phyloP scores from a whole-genome alignment of 768 basidiomycete genomes.

The Rhodotorula babjevae region DNA sequence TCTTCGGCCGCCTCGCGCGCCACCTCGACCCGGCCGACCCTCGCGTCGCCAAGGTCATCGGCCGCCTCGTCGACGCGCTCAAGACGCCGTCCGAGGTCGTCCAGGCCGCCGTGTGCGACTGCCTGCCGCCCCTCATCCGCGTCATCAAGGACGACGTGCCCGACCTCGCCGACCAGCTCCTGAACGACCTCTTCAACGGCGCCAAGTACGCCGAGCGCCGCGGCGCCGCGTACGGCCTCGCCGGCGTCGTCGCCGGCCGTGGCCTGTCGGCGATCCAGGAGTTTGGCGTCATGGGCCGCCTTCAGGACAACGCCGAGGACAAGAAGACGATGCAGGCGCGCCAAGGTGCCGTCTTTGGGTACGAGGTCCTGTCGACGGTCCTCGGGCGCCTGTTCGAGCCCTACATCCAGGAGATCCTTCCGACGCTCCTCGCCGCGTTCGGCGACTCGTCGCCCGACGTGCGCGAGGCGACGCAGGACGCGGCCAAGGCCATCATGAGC shows the following conservation, averaged over 20 bases:
- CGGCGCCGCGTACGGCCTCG: constrained; percentile 94
- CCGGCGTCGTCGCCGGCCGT: constrained; percentile 85
- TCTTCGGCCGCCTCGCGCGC: constrained; percentile 85
- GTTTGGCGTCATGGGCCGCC: constrained; percentile 66
- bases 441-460: constrained; percentile 83
- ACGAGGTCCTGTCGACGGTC: constrained; percentile 81
- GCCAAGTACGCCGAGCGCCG: constrained; percentile 87
- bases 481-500: constrained; percentile 89
- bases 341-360: constrained; percentile 90
- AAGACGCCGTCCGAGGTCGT: constrained; percentile 94
- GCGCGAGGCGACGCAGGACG: constrained; percentile 86
- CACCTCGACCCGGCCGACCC: constrained; percentile 73
- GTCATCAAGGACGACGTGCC: constrained; percentile 61
- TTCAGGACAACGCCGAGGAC: constrained; percentile 74
- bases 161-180: constrained; percentile 68
- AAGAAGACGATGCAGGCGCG: constrained; percentile 81
- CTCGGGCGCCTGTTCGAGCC: constrained; percentile 91
- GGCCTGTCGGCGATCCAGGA: constrained; percentile 82
- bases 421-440: constrained; percentile 73
- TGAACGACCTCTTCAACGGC: constrained; percentile 69
- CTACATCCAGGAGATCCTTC: constrained; percentile 77
- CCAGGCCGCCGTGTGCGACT: constrained; percentile 92
- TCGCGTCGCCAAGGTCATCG: constrained; percentile 74
- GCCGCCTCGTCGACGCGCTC: constrained; percentile 78
- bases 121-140: constrained; percentile 77